phyloP scores from a whole-genome alignment of 352 stramenopile genomes.

The Halophytophthora polymorphica region DNA sequence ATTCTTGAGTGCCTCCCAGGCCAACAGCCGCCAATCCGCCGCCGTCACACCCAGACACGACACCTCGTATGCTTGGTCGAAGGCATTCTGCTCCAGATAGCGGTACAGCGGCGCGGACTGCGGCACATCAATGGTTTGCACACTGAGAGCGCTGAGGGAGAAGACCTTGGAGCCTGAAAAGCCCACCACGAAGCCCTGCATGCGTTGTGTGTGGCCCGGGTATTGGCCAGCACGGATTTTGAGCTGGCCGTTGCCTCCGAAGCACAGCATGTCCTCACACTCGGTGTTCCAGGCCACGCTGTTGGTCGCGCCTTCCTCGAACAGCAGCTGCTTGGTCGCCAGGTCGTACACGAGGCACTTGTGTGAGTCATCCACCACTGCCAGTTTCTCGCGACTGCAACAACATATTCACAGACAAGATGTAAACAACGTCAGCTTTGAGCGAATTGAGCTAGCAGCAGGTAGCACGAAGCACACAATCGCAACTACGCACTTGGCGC shows the following conservation, averaged over 20 bases:
- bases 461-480: neutral
- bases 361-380: constrained; percentile 89
- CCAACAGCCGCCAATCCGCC: constrained; percentile 85
- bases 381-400: constrained; percentile 80
- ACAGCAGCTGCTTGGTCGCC: constrained; percentile 87
- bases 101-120: constrained; percentile 87
- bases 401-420: neutral
- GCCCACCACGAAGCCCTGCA: constrained; percentile 91
- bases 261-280: constrained; percentile 94
- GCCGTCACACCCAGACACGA: constrained; percentile 94
- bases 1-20: constrained; percentile 80
- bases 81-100: constrained; percentile 89
- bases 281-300: constrained; percentile 94
- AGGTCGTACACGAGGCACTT: constrained; percentile 91
- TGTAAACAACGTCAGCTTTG: constrained; percentile 5
- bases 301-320: constrained; percentile 81
- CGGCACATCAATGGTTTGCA: constrained; percentile 91
- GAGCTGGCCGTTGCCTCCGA: constrained; percentile 83
- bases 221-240: constrained; percentile 91
- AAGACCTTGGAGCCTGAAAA: constrained; percentile 93
- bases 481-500: constrained; percentile 62
- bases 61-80: constrained; percentile 84
- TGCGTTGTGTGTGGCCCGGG: constrained; percentile 85
- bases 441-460: neutral
- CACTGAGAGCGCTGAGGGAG: constrained; percentile 79